Evolutionary conservation across 2,329 filamentous ascomycete genomes (phyloP), one percentile per base, ranked within the genome.

Genomic region (Conoideocrella luteorostrata): DNA sequence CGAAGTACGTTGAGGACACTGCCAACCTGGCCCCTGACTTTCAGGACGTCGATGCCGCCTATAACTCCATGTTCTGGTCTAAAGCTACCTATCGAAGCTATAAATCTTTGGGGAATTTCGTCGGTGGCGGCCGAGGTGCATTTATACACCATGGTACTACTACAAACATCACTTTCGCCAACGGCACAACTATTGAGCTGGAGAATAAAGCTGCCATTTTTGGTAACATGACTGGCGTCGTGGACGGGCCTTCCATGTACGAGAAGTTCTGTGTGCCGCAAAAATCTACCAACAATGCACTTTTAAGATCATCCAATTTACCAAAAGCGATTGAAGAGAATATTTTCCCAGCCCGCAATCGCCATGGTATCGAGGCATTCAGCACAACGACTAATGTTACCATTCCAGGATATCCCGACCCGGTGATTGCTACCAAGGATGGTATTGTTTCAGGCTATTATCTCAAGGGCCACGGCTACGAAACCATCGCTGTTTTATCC

Each of bases 61-160:
- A 68, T 54, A 69, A 68, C 52, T 55, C 53, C 40, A 59, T 66
- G 59, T 68, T 68, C 43, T 64, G 53, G 37, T 45, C 52, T 36
- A 51, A 54, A 39, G 39, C 44, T 20, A 51, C 48, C n/a, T n/a
- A n/a, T n/a, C n/a, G n/a, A n/a, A 3, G 51, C 49, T 5, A 45
- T 48, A 7, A 46, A 30, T 7, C 41, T 2, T 47, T 50, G 5
- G 64, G 64, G 18, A 57, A 54, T 40, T 67, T 66, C 45, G 42
- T 47, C 13, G 38, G 38, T 13, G 55, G 55, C 15, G 62, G 63
- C 24, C 61, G 62, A 37, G 41, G 45, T 20, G 42, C 43, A n/a
- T 40, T 50, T n/a, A 40, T 57, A 29, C 60, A 61, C 44, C 54
- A 44, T 4, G 64, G 65, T 17, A 45, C 58, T 35, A 61, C 52